Evolutionary conservation across 2,329 filamentous ascomycete species (phyloP), one percentile per base, ranked within the genome.

Genomic region (Fonsecaea pugnacius): DNA sequence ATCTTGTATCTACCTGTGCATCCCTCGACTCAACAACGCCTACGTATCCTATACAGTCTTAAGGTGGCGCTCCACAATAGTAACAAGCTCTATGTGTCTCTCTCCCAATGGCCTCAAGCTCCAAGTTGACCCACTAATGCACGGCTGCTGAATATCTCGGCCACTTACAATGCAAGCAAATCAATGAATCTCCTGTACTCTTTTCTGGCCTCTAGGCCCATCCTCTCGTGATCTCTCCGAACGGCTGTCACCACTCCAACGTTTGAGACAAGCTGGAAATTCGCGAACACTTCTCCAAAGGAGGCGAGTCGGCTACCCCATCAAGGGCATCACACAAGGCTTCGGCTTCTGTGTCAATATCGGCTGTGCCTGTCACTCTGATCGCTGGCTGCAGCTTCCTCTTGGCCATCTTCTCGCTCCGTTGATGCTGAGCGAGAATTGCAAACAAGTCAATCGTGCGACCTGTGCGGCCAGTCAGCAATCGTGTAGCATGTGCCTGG

Each of bases 401-500:
- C 58, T 63, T 66, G 9, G 68, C 64, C 58, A 67, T 52, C 51
- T 48, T 66, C 56, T 68, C 68, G 33, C 32, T 64, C 9, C 68
- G 61, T 40, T 63, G 62, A 24, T 68, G 68, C 35, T 68, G 68
- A 35, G 62, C 59, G 48, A 70, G 62, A 32, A 70, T 68, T 1
- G 68, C 68, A 30, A 66, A 68, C 10, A 70, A 59, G 27, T 68
- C 68, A 36, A 70, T 70, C 12, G 66, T 64, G 7, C 68, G 66
- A 18, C 68, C 68, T 68, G 24, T 33, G 12, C 7, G 24, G 27
- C 35, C 43, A 21, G 46, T 48, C 43, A 48, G 43, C 21, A 27
- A 24, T 4, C 12, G 43, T 7, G 8, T 8, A 18, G n/a, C n/a
- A 3, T 46, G 40, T 21, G 5, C 18, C 10, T 16, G 40, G 40